Base-by-base conservation (phyloP, 805 yeast species). In the Kuraishia capsulata region DNA sequence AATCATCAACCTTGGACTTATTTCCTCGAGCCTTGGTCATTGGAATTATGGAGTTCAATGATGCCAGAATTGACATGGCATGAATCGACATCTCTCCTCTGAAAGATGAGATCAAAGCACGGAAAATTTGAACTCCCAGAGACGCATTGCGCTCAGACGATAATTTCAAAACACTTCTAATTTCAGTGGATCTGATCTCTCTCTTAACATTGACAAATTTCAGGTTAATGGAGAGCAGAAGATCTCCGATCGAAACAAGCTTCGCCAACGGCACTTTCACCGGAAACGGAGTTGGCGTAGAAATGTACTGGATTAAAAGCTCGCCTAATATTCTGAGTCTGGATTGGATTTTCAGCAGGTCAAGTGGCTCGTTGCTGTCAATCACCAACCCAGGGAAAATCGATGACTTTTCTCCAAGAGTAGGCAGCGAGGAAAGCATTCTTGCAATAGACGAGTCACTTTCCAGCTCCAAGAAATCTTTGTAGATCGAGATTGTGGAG, bases 41-140 rank as follows among this genome's bases (percentile, higher is more conserved):
- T n/a, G 88, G 88, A 30, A 82, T 59, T 20, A 73, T 56, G 25
- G 71, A 64, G 48, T 82, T 87, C 43, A 81, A 56, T 21, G 73
- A 58, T 2, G 78, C 64, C 13, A 80, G 51, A 14, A 81, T 59
- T n/a, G 65, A 56, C 17, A 61, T 55, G 32, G 74, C 51, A 45
- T 76, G 77, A 5, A 81, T 75, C 13, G 58, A 38, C 13, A 58
- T 37, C 25, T 56, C 53, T 3, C 69, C 68, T 17, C 59, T 51
- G 48, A 62, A 73, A 51, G 44, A 3, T 35, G 33, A 10, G 70
- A 57, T 13, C 25, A 72, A 48, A 17, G 42, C 37, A 2, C 56
- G 49, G 50, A 80, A 52, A 16, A 78, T 47, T 9, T 47, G 40
- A 13, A 77, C 48, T 34, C 81, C 75, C 30, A 59, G 49, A 17